phyloP scores from a whole-genome alignment of 345 rosid genomes.

The Gossypium longicalyx region DNA sequence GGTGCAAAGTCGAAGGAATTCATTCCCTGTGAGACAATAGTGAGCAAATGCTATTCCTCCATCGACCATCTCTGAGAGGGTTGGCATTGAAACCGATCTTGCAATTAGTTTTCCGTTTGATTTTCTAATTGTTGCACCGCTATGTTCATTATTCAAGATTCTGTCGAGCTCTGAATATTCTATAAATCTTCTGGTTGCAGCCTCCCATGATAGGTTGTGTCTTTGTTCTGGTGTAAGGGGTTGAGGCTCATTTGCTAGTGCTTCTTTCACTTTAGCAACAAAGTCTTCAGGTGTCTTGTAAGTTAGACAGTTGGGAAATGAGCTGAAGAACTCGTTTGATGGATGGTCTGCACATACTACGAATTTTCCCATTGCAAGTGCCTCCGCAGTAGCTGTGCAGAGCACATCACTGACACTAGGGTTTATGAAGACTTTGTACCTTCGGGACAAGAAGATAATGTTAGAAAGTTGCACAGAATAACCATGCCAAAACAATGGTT shows the following conservation, averaged over 20 bases:
- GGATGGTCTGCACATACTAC: slow-evolving; percentile 98
- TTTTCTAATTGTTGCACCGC: slow-evolving; percentile 14
- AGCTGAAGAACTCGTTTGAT: slow-evolving; percentile 91
- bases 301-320: slow-evolving; percentile 90
- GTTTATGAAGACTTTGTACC: slow-evolving; percentile 98
- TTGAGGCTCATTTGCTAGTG: slow-evolving; percentile 76
- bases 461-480: not conserved
- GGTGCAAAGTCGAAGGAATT: slow-evolving; percentile 73
- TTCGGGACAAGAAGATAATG: slow-evolving; percentile 30
- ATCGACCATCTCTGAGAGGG: slow-evolving; percentile 55
- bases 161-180: slow-evolving; percentile 74
- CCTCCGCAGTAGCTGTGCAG: slow-evolving; percentile 99
- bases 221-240: slow-evolving; percentile 80
- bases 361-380: slow-evolving; percentile 97
- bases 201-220: slow-evolving; percentile 92
- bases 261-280: slow-evolving; percentile 77
- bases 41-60: slow-evolving; percentile 94
- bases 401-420: slow-evolving; percentile 95
- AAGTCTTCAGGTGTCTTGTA: slow-evolving; percentile 87
- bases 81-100: slow-evolving; percentile 58
- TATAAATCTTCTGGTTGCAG: slow-evolving; percentile 90
- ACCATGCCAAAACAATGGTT: not conserved
- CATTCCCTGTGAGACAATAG: slow-evolving; percentile 81
- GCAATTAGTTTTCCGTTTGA: slow-evolving; percentile 26
- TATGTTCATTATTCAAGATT: slow-evolving; percentile 34